A percentile compares a stretch with the other conserved stretches of the same genome.
Conservation (phyloP, 306 rosid species). For the Trifolium pratense region DNA sequence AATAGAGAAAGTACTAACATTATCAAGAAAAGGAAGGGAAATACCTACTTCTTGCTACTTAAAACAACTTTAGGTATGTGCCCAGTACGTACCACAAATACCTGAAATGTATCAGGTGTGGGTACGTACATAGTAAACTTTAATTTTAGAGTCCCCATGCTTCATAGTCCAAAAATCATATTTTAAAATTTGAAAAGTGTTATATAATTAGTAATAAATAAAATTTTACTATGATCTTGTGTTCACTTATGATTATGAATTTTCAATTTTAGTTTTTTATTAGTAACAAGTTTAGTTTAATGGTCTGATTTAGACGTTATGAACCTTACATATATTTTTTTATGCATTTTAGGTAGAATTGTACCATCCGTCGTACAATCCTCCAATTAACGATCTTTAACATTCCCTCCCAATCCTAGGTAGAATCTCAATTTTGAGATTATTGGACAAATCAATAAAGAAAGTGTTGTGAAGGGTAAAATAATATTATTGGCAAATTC, state of each 20-base stretch:
- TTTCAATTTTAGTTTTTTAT: not conserved
- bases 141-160: not conserved
- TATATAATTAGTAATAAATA: not conserved
- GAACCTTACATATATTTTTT: not conserved
- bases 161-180: slow-evolving; percentile 8
- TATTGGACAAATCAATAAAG: slow-evolving; percentile 8
- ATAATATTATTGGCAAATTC: slow-evolving; percentile 40
- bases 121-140: not conserved
- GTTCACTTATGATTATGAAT: not conserved
- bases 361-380: not conserved
- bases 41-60: not conserved
- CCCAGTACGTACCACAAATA: not conserved
- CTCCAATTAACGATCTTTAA: not conserved
- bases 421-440: slow-evolving; percentile 6
- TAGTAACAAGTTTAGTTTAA: not conserved
- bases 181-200: not conserved
- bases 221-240: not conserved
- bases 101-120: not conserved
- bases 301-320: not conserved
- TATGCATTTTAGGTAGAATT: not conserved
- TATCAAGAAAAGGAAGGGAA: not conserved
- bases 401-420: slow-evolving; percentile 2
- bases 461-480: slow-evolving; percentile 7
- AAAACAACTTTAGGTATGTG: not conserved
- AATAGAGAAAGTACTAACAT: not conserved